Conservation (phyloP, 1,139 yeast species). For the Geotrichum klebahnii region DNA sequence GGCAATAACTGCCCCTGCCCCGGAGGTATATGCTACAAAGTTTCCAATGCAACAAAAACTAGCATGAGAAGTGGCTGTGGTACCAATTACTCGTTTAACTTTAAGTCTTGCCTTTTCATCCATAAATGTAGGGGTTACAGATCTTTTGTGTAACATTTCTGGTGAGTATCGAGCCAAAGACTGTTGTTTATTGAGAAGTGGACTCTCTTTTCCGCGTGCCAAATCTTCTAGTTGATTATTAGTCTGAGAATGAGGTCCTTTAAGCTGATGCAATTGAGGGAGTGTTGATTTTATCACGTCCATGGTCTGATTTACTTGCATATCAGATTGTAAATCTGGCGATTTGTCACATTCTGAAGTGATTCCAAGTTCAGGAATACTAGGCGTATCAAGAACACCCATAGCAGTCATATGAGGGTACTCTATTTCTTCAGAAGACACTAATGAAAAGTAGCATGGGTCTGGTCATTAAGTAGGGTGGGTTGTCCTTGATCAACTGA, state of each 20-base stretch:
- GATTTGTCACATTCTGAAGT: neutral
- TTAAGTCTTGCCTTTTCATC: constrained; percentile 9
- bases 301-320: neutral
- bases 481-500: neutral
- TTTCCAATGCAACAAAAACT: constrained; percentile 45
- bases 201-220: neutral
- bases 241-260: neutral
- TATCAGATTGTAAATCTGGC: neutral
- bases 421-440: neutral
- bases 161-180: neutral
- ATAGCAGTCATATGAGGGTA: neutral
- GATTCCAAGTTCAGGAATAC: neutral
- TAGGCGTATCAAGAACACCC: neutral
- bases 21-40: constrained; percentile 56
- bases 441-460: neutral
- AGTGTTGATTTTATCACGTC: neutral
- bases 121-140: neutral
- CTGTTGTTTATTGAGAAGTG: neutral
- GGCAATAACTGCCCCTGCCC: constrained; percentile 63
- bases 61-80: constrained; percentile 41
- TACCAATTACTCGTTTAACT: constrained; percentile 40
- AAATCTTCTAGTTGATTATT: neutral
- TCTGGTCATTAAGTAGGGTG: neutral
- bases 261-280: constrained; percentile 6
- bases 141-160: neutral